A percentile compares a stretch with the other conserved stretches of the same genome.
phyloP scores from a whole-genome alignment of 768 basidiomycete species.

The Mycena vulgaris region DNA sequence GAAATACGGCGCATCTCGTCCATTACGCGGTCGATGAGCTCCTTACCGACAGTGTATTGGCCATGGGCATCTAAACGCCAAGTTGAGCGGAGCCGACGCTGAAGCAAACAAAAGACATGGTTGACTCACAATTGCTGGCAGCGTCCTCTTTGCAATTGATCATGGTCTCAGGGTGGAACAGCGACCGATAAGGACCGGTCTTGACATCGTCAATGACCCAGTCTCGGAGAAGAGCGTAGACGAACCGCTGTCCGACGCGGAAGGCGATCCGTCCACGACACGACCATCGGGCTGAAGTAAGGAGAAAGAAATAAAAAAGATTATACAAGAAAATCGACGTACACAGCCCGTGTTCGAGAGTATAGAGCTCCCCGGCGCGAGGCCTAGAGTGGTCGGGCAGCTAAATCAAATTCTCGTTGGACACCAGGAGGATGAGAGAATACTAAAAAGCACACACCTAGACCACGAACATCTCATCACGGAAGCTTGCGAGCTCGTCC shows the following conservation, averaged over 20 bases:
- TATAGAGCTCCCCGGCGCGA: constrained; percentile 99
- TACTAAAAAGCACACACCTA: no score
- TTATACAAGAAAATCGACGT: constrained; percentile 62
- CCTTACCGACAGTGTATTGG: no score
- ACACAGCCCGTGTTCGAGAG: constrained; percentile 97
- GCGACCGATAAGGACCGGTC: constrained; percentile 94
- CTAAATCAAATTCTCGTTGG: no score
- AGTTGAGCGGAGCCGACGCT: no score
- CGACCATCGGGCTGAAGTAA: no score
- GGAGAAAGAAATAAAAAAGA: background rate
- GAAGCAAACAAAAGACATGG: constrained; percentile 38
- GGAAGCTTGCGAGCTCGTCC: no score
- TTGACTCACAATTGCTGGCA: constrained; percentile 99
- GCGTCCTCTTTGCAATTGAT: constrained; percentile 99
- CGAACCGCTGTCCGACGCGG: constrained; percentile 86
- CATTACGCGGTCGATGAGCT: no score
- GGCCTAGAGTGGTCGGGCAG: no score
- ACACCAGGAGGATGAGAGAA: no score
- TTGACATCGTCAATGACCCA: constrained; percentile 97
- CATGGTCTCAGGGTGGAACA: constrained; percentile 99
- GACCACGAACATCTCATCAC: no score
- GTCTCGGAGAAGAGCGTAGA: constrained; percentile 99
- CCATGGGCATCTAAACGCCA: no score
- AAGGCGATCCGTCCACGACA: no score
- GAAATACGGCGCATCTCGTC: constrained; percentile 93